Percentiles rank a stretch among this genome's conserved stretches.
phyloP scores from a whole-genome alignment of 2,329 filamentous ascomycete genomes.

The Albifimbria verrucaria region DNA sequence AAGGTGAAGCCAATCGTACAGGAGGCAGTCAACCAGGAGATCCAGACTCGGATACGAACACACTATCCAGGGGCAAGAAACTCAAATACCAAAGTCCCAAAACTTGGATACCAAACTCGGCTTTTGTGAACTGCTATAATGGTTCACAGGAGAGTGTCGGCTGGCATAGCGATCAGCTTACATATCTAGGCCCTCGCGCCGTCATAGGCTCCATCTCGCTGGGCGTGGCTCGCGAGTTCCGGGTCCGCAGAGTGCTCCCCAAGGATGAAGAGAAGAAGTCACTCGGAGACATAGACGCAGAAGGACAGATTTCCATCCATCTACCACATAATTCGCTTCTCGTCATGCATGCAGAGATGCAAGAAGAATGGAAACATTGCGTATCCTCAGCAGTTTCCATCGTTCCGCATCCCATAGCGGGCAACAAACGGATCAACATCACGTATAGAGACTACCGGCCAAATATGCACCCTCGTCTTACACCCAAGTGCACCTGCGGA shows the following conservation, averaged over 20 bases:
- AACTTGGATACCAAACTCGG: slow-evolving; percentile 80
- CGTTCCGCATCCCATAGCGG: slow-evolving; percentile 79
- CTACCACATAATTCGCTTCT: slow-evolving; percentile 92
- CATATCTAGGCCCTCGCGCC: slow-evolving; percentile 84
- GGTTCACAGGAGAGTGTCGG: slow-evolving; percentile 80
- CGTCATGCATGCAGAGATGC: slow-evolving; percentile 97
- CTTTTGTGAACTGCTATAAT: slow-evolving; percentile 92
- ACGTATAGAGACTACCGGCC: slow-evolving; percentile 87
- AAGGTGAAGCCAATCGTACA: slow-evolving; percentile 69
- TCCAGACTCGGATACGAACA: slow-evolving; percentile 65
- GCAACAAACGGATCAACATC: slow-evolving; percentile 82
- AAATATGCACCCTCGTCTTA: slow-evolving; percentile 71
- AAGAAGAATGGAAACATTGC: slow-evolving; percentile 93
- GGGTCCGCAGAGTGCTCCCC: slow-evolving; percentile 73
- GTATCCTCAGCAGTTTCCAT: slow-evolving; percentile 73
- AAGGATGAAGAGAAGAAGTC: slow-evolving; percentile 43
- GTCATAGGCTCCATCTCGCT: slow-evolving; percentile 88
- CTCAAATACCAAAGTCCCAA: slow-evolving; percentile 72
- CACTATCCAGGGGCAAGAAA: slow-evolving; percentile 69
- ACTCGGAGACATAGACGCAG: slow-evolving; percentile 53
- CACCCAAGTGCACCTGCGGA: slow-evolving; percentile 73
- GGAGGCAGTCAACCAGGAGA: slow-evolving; percentile 71
- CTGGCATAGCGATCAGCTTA: slow-evolving; percentile 89
- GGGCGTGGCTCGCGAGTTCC: slow-evolving; percentile 90
- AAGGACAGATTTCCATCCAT: slow-evolving; percentile 88